Evolutionary conservation across 1,284 basidiomycete species (phyloP).

Genomic region (Cutaneotrichosporon sp.): DNA sequence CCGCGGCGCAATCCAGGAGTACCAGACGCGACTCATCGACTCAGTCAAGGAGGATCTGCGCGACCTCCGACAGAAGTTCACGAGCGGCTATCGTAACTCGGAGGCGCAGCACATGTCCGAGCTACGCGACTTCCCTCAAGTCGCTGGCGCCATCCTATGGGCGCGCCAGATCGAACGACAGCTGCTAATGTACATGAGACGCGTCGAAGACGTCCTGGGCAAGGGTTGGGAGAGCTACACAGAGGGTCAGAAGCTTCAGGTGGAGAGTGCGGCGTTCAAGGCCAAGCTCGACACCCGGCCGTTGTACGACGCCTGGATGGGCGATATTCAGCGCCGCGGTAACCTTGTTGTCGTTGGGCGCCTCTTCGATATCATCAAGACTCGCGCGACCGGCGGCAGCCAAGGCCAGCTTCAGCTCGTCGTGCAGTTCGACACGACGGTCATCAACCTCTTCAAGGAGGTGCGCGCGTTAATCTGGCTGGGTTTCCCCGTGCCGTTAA

Average conservation of each 20-base stretch:
- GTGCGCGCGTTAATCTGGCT: slow-evolving; percentile 94
- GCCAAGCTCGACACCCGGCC: slow-evolving; percentile 93
- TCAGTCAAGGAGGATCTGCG: slow-evolving; percentile 98
- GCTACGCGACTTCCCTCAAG: slow-evolving; percentile 94
- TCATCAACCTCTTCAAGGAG: slow-evolving; percentile 97
- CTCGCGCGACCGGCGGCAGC: slow-evolving; percentile 60
- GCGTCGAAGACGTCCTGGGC: slow-evolving; percentile 97
- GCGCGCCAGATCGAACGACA: slow-evolving; percentile 97
- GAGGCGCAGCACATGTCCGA: slow-evolving; percentile 98
- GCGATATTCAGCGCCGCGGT: slow-evolving; percentile 82
- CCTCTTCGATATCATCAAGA: slow-evolving; percentile 90
- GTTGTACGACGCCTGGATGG: slow-evolving; percentile 93
- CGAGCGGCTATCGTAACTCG: slow-evolving; percentile 89
- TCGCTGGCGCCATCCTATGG: slow-evolving; percentile 98
- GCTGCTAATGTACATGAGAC: slow-evolving; percentile 94
- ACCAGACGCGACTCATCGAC: slow-evolving; percentile 95
- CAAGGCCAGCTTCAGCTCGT: slow-evolving; percentile 77
- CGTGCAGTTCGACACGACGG: slow-evolving; percentile 97
- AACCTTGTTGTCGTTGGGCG: slow-evolving; percentile 84
- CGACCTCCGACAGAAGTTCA: slow-evolving; percentile 92
- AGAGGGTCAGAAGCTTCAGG: slow-evolving; percentile 96
- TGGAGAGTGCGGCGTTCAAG: slow-evolving; percentile 85
- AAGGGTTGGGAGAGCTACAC: slow-evolving; percentile 98
- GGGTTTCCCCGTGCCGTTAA: slow-evolving; percentile 90
- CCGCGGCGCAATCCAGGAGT: slow-evolving; percentile 96